These are phyloP conservation scores for Aspergillus luchuensis DNA, from an alignment of 2,329 filamentous ascomycete species.

Conservation along the genomic window DNA sequence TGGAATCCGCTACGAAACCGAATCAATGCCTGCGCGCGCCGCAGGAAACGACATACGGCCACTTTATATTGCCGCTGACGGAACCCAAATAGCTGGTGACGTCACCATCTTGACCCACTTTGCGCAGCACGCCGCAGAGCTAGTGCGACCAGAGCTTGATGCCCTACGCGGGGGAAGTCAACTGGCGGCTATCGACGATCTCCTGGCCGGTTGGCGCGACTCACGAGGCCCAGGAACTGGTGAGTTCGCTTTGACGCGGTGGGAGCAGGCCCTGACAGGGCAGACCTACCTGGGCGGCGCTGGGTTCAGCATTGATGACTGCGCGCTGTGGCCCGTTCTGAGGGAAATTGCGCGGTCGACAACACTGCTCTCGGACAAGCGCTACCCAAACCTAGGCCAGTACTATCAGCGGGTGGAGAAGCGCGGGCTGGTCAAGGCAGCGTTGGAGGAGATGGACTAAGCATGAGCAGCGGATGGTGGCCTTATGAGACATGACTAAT, in stretches of 20 bases:
- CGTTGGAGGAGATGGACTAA: conserved; percentile 28
- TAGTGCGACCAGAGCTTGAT: conserved; percentile 30
- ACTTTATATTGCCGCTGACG: conserved; percentile 34
- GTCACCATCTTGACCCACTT: conserved; percentile 36
- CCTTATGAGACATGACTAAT: not conserved
- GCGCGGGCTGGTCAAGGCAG: conserved; percentile 39
- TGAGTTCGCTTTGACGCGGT: conserved; percentile 22
- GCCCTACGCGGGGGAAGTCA: conserved; percentile 31
- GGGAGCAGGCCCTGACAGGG: conserved; percentile 37
- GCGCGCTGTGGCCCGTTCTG: conserved; percentile 48
- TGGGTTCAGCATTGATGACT: conserved; percentile 45
- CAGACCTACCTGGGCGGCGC: conserved; percentile 40
- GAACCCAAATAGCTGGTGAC: conserved; percentile 32
- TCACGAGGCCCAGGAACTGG: conserved; percentile 14
- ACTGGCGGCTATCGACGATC: conserved; percentile 32
- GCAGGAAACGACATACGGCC: conserved; percentile 16
- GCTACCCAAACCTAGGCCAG: conserved; percentile 35
- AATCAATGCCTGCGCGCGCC: not conserved
- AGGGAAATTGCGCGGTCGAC: conserved; percentile 38
- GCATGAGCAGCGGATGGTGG: not conserved
- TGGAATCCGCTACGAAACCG: conserved; percentile 38
- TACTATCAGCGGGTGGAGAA: conserved; percentile 45
- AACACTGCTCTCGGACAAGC: conserved; percentile 24
- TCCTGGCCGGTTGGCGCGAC: conserved; percentile 35
- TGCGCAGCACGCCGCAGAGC: conserved; percentile 24